Conservation (phyloP, 2,329 filamentous ascomycete genomes). For the Arthrobotrys pseudoclavata region DNA sequence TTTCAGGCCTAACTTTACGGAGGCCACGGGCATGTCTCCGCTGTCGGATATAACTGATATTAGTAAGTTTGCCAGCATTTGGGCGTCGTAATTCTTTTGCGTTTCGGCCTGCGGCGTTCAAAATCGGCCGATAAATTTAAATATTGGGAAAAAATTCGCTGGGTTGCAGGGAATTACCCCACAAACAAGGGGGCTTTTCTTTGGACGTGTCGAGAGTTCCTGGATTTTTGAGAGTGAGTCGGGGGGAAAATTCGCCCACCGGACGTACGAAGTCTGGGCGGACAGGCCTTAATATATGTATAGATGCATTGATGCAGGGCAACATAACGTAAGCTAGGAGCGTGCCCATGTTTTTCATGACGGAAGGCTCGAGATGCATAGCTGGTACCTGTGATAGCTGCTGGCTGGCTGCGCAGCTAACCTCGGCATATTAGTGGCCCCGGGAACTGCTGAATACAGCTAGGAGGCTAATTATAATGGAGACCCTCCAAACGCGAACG, state of each 20-base stretch:
- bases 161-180: constrained; percentile 13
- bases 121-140: constrained; percentile 43
- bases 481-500: constrained; percentile 27
- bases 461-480: constrained; percentile 27
- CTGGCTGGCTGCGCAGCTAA: constrained; percentile 11
- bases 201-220: constrained; percentile 8
- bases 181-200: constrained; percentile 6
- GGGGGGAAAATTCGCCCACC: constrained; percentile 33
- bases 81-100: constrained; percentile 19
- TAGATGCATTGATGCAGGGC: neutral
- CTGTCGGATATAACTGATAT: constrained; percentile 11
- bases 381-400: neutral
- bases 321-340: constrained; percentile 39
- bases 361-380: constrained; percentile 18
- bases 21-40: constrained; percentile 21
- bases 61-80: constrained; percentile 44
- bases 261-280: constrained; percentile 10
- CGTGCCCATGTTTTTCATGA: constrained; percentile 19
- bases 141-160: constrained; percentile 28
- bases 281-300: constrained; percentile 14
- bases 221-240: constrained; percentile 12
- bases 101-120: constrained; percentile 28
- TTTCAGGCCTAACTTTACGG: constrained; percentile 24
- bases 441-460: constrained; percentile 46
- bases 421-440: constrained; percentile 36